phyloP scores from a whole-genome alignment of 805 yeast species.

The Candida pseudoglaebosa region DNA sequence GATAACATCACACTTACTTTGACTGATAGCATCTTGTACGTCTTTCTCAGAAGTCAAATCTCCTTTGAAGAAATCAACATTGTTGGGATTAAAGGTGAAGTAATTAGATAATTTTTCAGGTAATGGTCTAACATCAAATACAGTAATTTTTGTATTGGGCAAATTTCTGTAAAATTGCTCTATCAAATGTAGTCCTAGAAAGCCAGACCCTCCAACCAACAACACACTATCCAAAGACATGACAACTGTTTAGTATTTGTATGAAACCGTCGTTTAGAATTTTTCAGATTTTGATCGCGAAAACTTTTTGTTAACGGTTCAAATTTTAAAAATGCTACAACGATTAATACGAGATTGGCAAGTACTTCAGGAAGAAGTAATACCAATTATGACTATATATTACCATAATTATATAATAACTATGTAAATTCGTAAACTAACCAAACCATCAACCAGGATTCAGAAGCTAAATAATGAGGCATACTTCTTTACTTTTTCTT shows the following conservation, averaged over 20 bases:
- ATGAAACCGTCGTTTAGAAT: not conserved
- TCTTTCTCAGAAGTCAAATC: constrained; percentile 77
- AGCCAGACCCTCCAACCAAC: constrained; percentile 94
- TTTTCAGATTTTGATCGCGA: too few species aligned
- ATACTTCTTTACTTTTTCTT: constrained; percentile 22
- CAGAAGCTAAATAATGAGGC: constrained; percentile 25
- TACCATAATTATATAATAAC: not conserved
- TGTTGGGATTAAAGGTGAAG: constrained; percentile 65
- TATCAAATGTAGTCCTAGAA: constrained; percentile 85
- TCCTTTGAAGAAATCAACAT: constrained; percentile 67
- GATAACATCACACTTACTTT: constrained; percentile 63
- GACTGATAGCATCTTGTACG: constrained; percentile 57
- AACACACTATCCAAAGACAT: constrained; percentile 44
- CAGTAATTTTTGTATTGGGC: constrained; percentile 72
- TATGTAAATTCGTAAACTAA: constrained; percentile 3
- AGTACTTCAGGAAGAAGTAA: too few species aligned
- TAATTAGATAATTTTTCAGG: constrained; percentile 68
- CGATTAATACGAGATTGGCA: too few species aligned
- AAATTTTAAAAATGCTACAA: too few species aligned
- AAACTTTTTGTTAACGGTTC: too few species aligned
- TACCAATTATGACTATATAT: too few species aligned
- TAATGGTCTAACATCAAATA: constrained; percentile 86
- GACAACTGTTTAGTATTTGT: not conserved
- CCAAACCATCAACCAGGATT: not conserved
- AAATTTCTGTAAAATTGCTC: constrained; percentile 70